These are phyloP conservation scores for Athelia psychrophila DNA, from an alignment of 1,284 basidiomycete species.

Conservation along the genomic window DNA sequence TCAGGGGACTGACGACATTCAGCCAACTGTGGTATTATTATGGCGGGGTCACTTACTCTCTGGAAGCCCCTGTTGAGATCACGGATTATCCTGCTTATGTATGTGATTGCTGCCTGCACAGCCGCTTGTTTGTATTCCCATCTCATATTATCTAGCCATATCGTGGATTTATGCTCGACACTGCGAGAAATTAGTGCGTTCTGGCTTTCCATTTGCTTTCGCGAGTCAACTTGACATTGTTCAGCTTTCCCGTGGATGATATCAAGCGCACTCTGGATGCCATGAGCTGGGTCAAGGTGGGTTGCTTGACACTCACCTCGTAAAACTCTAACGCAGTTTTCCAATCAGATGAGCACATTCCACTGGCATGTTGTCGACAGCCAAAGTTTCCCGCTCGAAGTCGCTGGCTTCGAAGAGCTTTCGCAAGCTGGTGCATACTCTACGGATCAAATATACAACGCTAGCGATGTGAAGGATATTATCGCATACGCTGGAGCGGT, in stretches of 20 bases:
- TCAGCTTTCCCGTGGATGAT: conserved; percentile 39
- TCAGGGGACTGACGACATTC: conserved; percentile 67
- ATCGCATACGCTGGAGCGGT: conserved; percentile 73
- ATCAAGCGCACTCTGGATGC: conserved; percentile 53
- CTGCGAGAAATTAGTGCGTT: conserved; percentile 52
- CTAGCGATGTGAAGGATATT: conserved; percentile 59
- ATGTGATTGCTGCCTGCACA: conserved; percentile 11
- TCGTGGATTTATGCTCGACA: conserved; percentile 63
- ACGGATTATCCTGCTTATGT: conserved; percentile 48
- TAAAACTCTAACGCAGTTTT: conserved; percentile 2
- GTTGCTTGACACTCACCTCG: not conserved
- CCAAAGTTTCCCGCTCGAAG: conserved; percentile 73
- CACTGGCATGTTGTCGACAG: conserved; percentile 83
- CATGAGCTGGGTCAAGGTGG: conserved; percentile 61
- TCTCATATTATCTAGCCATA: conserved; percentile 34
- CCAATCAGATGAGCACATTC: conserved; percentile 59
- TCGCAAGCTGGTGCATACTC: conserved; percentile 72
- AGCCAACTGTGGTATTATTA: conserved; percentile 56
- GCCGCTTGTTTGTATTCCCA: no score
- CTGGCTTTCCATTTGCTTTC: not conserved
- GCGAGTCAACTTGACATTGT: not conserved
- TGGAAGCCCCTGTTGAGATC: conserved; percentile 41
- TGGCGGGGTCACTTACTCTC: conserved; percentile 35
- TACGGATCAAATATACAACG: conserved; percentile 51
- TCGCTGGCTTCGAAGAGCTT: conserved; percentile 63